Base-by-base conservation (phyloP, 768 basidiomycete genomes). In the Tricholomella constricta region DNA sequence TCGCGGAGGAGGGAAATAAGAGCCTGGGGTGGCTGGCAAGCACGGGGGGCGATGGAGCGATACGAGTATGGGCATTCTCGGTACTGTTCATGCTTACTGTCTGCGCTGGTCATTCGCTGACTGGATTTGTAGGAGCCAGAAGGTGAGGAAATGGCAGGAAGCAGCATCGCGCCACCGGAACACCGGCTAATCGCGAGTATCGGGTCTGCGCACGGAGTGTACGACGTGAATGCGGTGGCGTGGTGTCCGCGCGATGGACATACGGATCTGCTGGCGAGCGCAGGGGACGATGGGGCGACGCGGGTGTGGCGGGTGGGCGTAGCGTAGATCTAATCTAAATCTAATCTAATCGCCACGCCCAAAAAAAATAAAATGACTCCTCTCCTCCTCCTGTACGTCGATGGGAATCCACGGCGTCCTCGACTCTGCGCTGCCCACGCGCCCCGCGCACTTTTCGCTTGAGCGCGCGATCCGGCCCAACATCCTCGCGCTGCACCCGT, bases 401-500 rank as follows among this genome's bases (percentile, higher is more conserved):
- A 89, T 89, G 86, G 69, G 83, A 3, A 88, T 89, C 67, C 80
- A 75, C 55, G 88, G 87, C 32, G 77, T 89, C 11, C 61, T 75
- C 26, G 69, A 77, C 0, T 75, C 80, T 8, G 58, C 63, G 1
- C 59, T 65, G 14, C 72, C 79, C 8, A 62, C 72, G 15, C 76
- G 79, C 32, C 93, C 95, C 0, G 68, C 83, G 2, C 95, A 97
- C 71, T 98, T 97, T 65, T 76, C 84, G 62, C 85, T 98, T 52
- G 86, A 91, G 71, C 70, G 74, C 29, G 88, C 91, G 49, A 89
- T 98, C 60, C 81, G 95, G n/a, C 88, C 92, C 2, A 99, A 98
- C 65, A 95, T 99, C 63, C 88, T 97, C 43, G 74, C 91, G 0
- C 77, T 99, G 12, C 85, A 86, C 43, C 97, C 97, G 0, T 98